Conservation (phyloP, 1,284 basidiomycete genomes). For the Mycosarcoma mackinlayi region DNA sequence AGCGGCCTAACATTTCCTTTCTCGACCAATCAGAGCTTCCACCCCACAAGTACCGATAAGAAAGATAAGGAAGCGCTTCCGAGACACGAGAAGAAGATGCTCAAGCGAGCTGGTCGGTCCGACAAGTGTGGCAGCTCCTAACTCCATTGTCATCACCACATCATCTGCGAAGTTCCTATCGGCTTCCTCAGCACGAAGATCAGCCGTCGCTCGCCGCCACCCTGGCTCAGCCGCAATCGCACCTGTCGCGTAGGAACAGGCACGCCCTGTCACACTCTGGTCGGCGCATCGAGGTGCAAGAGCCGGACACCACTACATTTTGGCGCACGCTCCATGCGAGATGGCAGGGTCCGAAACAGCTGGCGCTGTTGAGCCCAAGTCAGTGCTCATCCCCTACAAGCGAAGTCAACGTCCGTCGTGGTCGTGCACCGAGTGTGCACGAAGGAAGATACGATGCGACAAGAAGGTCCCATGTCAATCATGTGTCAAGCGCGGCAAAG, state of each 20-base stretch:
- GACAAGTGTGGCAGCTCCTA: too few relatives aligned
- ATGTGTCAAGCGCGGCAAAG: conserved; percentile 48
- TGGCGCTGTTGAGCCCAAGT: conserved; percentile 8
- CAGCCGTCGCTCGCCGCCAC: not conserved
- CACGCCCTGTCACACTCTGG: too few relatives aligned
- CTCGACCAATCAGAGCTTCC: conserved; percentile 4
- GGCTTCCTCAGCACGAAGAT: not conserved
- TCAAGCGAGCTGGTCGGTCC: too few relatives aligned
- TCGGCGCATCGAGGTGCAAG: too few relatives aligned
- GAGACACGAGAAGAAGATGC: conserved; percentile 5
- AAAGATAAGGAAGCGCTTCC: conserved; percentile 10
- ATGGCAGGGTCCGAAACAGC: conserved; percentile 13
- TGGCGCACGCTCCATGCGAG: too few relatives aligned
- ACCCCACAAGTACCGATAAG: conserved; percentile 11
- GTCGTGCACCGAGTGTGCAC: conserved; percentile 57
- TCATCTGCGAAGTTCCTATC: too few relatives aligned
- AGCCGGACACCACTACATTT: too few relatives aligned
- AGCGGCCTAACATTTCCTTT: not conserved
- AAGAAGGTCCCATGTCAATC: conserved; percentile 55
- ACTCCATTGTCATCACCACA: not conserved
- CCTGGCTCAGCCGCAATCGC: too few relatives aligned
- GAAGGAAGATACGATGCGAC: conserved; percentile 56
- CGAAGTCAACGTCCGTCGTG: conserved; percentile 47
- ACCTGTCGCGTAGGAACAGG: too few relatives aligned
- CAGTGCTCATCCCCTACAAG: conserved; percentile 33